Base-by-base conservation (phyloP, 2,329 filamentous ascomycete species). In the Arthrobotrys pseudoclavata region DNA sequence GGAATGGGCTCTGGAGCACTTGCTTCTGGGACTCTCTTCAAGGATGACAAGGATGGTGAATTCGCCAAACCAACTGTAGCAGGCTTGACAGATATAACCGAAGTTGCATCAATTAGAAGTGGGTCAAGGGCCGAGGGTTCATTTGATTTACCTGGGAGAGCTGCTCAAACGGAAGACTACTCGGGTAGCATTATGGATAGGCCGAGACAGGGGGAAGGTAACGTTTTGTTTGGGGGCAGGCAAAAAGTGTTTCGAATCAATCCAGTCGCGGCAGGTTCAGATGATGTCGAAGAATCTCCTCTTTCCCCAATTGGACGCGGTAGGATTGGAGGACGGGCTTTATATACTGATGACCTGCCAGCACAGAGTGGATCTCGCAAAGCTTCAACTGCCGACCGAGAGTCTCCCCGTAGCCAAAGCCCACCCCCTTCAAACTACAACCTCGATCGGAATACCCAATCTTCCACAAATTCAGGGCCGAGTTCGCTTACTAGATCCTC, bases 11-110 rank as follows among this genome's bases (percentile, higher is more conserved):
- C 71, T 22, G 70, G 64, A 22, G 70, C 71, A 29, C 64, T 71
- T 2, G 68, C 67, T 22, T 72, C 66, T 48, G 72, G 77, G 5
- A 78, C 68, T 18, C 40, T 94, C 83, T 88, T 97, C 34, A 95
- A 95, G 72, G 97, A 98, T 84, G 95, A 95, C 15, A 96, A 92
- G 84, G 95, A 98, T 82, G 95, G 97, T 84, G 97, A 71, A 45
- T 72, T 68, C 47, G 75, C 67, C 34, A 53, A 48, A 20, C 52
- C 53, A 12, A 67, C n/a, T 22, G 61, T 24, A 22, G 13, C 52
- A 10, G 79, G 76, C 42, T 60, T 66, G 13, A 37, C 67, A 18
- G 94, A 98, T 83, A 98, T 98, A 81, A 92, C 94, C 22, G 96
- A 99, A 84, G 92, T 95, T 29, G 91, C 93, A 72, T 97, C 95